phyloP scores from a whole-genome alignment of 305 asterid genomes.

The Fraxinus latifolia region DNA sequence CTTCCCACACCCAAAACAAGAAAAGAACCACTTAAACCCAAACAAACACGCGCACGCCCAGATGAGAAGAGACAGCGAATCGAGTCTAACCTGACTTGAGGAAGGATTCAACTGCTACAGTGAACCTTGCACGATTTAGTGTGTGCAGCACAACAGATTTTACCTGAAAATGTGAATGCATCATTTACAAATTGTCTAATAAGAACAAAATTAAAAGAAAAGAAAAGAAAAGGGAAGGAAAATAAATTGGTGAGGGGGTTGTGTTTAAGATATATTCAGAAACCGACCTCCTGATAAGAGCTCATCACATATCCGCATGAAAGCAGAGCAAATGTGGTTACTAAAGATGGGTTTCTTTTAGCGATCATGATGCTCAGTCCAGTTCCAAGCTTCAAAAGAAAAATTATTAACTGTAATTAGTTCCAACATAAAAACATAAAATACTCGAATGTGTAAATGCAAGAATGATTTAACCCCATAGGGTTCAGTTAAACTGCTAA shows the following conservation, averaged over 20 bases:
- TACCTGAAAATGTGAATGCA: conserved; percentile 47
- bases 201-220: background rate
- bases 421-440: conserved; percentile 17
- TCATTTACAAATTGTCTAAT: background rate
- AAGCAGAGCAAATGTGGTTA: conserved; percentile 69
- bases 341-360: conserved; percentile 86
- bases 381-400: conserved; percentile 82
- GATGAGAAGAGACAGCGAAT: background rate
- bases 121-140: conserved; percentile 85
- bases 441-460: conserved; percentile 7
- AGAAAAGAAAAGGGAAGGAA: background rate
- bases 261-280: conserved; percentile 16
- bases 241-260: background rate
- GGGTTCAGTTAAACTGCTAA: background rate
- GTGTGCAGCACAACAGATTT: conserved; percentile 89
- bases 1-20: conserved; percentile 4
- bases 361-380: conserved; percentile 86
- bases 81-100: conserved; percentile 66
- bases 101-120: conserved; percentile 92
- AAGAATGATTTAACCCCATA: background rate
- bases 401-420: conserved; percentile 27
- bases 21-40: background rate
- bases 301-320: conserved; percentile 92
- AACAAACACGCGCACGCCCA: background rate
- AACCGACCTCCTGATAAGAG: conserved; percentile 87